phyloP scores from a whole-genome alignment of 1,284 basidiomycete genomes.

The Coniferiporia weirii region DNA sequence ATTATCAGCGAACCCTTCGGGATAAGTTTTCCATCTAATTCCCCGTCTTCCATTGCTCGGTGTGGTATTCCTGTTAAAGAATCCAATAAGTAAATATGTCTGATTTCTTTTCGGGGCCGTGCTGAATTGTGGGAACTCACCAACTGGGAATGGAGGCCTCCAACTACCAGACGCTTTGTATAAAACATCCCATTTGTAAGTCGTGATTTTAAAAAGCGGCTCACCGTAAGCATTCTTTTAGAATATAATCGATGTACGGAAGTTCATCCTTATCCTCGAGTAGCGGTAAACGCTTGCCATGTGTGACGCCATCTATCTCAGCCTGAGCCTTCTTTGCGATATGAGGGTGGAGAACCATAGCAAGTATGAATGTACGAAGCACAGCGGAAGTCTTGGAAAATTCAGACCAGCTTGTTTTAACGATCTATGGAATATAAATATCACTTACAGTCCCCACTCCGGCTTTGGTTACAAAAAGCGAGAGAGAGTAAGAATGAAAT shows the following conservation, averaged over 20 bases:
- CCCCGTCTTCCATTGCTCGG: slow-evolving; percentile 8
- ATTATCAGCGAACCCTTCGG: slow-evolving; percentile 12
- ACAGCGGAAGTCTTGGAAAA: background rate
- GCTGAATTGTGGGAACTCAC: background rate
- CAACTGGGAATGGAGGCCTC: slow-evolving; percentile 8
- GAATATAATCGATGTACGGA: slow-evolving; percentile 9
- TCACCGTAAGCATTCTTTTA: slow-evolving; percentile 14
- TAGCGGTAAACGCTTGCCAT: slow-evolving; percentile 14
- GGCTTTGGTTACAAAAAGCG: background rate
- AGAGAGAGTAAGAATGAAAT: background rate
- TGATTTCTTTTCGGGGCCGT: background rate
- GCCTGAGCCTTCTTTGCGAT: slow-evolving; percentile 11
- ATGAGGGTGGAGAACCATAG: slow-evolving; percentile 18
- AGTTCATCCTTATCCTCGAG: slow-evolving; percentile 21
- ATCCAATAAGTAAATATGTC: background rate
- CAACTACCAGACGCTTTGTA: background rate
- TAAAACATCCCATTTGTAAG: too few species aligned
- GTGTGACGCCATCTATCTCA: slow-evolving; percentile 17
- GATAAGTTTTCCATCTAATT: background rate
- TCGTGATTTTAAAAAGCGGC: background rate
- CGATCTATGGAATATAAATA: background rate
- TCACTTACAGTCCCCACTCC: slow-evolving; percentile 6
- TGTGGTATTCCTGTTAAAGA: slow-evolving; percentile 7
- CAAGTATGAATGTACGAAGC: slow-evolving; percentile 14
- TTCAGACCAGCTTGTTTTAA: background rate